A percentile compares a stretch with the other conserved stretches of the same genome.
Evolutionary conservation across 805 yeast genomes (phyloP).

Genomic region (Kluyveromyces starmeri): DNA sequence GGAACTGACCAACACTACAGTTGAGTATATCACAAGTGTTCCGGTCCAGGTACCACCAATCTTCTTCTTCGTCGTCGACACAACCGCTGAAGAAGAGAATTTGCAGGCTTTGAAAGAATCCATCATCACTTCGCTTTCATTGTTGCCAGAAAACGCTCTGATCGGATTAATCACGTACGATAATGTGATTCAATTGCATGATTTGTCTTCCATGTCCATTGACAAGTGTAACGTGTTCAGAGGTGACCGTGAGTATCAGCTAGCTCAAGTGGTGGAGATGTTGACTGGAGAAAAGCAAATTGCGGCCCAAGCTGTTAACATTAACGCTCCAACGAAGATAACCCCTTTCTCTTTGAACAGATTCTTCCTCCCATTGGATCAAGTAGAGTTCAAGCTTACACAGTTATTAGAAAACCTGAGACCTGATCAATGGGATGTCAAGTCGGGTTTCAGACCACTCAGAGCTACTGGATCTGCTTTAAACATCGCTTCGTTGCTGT

Average conservation of each 20-base stretch:
- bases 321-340: constrained; percentile 24
- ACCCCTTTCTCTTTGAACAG: constrained; percentile 43
- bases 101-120: constrained; percentile 76
- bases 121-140: constrained; percentile 60
- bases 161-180: constrained; percentile 81
- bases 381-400: constrained; percentile 77
- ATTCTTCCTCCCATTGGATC: constrained; percentile 64
- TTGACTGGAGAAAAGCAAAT: constrained; percentile 48
- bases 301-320: constrained; percentile 20
- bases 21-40: constrained; percentile 76
- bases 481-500: constrained; percentile 69
- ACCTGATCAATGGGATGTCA: constrained; percentile 83
- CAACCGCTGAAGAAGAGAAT: constrained; percentile 85
- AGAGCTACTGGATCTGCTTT: constrained; percentile 93
- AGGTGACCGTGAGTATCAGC: constrained; percentile 74
- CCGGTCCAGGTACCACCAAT: constrained; percentile 81
- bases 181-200: constrained; percentile 85
- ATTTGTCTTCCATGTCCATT: constrained; percentile 58
- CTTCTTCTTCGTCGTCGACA: constrained; percentile 76
- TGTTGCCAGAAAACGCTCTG: constrained; percentile 83
- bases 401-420: constrained; percentile 68
- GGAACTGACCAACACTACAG: constrained; percentile 68
- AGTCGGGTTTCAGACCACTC: constrained; percentile 72
- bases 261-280: constrained; percentile 49
- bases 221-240: constrained; percentile 75